These are phyloP conservation scores for Phalaenopsis hybrid DNA, from an alignment of 116 monocot species.

Conservation along the genomic window DNA sequence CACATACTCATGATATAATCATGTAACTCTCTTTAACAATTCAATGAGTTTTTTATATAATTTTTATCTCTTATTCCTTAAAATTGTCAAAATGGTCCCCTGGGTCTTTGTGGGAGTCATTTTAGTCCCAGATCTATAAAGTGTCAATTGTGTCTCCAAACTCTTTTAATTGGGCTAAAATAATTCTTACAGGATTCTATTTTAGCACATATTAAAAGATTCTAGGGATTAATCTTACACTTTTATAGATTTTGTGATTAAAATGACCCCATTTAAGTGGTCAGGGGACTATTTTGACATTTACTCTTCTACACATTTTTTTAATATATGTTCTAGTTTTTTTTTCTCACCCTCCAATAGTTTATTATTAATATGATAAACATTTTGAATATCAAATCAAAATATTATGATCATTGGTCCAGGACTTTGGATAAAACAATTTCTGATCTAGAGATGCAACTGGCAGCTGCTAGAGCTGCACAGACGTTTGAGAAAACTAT, in stretches of 20 bases:
- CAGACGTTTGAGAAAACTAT: constrained; percentile 18
- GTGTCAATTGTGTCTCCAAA: too few relatives aligned
- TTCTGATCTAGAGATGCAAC: constrained; percentile 61
- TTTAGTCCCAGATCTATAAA: too few relatives aligned
- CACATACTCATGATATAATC: constrained; percentile 52
- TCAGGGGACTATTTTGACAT: too few relatives aligned
- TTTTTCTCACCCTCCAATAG: not conserved
- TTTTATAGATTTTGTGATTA: too few relatives aligned
- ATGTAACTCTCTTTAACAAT: constrained; percentile 30
- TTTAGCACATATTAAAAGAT: too few relatives aligned
- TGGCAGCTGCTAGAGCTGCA: constrained; percentile 67
- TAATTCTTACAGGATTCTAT: too few relatives aligned
- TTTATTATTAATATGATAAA: not conserved
- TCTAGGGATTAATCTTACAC: too few relatives aligned
- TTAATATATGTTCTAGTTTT: not conserved
- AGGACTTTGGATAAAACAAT: constrained; percentile 70
- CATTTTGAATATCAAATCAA: not conserved
- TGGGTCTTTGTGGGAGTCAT: too few relatives aligned
- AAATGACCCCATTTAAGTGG: too few relatives aligned
- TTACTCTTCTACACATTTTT: not conserved
- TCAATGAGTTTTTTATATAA: not conserved
- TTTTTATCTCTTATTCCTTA: not conserved
- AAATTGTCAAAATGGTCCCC: too few relatives aligned
- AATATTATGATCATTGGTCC: not conserved
- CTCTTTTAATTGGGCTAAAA: too few relatives aligned